Conservation (phyloP, 2,329 filamentous ascomycete genomes). For the Talaromyces sp. region DNA sequence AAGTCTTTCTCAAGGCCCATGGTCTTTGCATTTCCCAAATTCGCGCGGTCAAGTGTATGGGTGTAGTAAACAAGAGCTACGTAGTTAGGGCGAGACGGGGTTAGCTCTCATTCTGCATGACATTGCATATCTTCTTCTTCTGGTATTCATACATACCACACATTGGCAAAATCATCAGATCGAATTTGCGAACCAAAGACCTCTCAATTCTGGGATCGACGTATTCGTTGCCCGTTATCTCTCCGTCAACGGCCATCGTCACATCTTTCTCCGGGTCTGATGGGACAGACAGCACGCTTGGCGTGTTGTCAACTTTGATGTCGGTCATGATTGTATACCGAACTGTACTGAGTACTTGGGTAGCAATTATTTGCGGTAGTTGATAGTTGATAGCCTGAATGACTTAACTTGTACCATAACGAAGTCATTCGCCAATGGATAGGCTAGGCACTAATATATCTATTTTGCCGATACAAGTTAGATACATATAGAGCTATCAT, state of each 20-base stretch:
- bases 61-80: conserved; percentile 10
- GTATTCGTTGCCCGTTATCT: conserved; percentile 3
- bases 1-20: conserved; percentile 44
- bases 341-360: not conserved
- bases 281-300: conserved; percentile 5
- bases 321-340: not conserved
- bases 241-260: not conserved
- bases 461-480: not conserved
- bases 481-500: not conserved
- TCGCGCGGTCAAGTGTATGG: conserved; percentile 11
- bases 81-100: not conserved
- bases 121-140: not conserved
- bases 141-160: conserved; percentile 3
- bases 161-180: conserved; percentile 9
- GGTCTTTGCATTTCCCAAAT: conserved; percentile 37
- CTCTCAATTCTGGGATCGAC: conserved; percentile 10
- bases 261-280: conserved; percentile 5
- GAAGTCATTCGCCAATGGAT: not conserved
- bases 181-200: conserved; percentile 11
- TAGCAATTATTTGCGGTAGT: not conserved
- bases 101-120: not conserved
- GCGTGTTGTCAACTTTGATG: not conserved
- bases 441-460: not conserved
- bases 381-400: not conserved
- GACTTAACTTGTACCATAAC: not conserved